Evolutionary conservation across 2,329 filamentous ascomycete genomes (phyloP), one percentile per base, ranked within the genome.

Genomic region (Zalaria sp.): DNA sequence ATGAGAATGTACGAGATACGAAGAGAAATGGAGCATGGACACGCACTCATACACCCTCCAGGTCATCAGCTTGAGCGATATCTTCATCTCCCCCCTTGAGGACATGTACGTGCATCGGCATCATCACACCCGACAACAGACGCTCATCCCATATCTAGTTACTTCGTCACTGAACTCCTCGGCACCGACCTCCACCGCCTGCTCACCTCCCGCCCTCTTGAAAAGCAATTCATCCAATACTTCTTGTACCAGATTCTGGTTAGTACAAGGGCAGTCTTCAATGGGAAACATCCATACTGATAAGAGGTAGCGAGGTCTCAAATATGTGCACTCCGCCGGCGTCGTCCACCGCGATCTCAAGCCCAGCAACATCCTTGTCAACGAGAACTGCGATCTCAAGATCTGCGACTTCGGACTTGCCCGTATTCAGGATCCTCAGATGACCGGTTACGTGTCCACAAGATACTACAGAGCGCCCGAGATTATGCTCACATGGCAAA

Each of bases 401-500:
- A 98, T 98, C 63, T 98, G 91, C 73, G 91, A 98, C 62, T 98
- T 98, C 56, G 91, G 91, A 51, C 73, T 98, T 46, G 91, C 91
- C 41, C 85, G 91, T 63, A 94, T 98, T 56, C 91, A 98, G 63
- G 91, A 98, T 59, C 91, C 91, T 31, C 91, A 98, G 67, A 98
- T 98, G 91, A 98, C 91, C 35, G 91, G 91, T 53, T 98, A 98
- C 60, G 91, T 98, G 46, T 96, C 91, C 38, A 98, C 91, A 47
- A 75, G 91, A 72, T 98, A 98, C 73, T 98, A 98, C 73, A 81
- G 91, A 57, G 91, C 91, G 5, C 91, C 91, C 11, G 91, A 98
- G 66, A 98, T 98, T 60, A 98, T 98, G 91, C 86, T 98, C 60
- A 96, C 91, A 50, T 98, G 91, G 91, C 91, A 98, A 71, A 98